phyloP scores from a whole-genome alignment of 805 yeast genomes.

The Debaryomyces prosopidis region DNA sequence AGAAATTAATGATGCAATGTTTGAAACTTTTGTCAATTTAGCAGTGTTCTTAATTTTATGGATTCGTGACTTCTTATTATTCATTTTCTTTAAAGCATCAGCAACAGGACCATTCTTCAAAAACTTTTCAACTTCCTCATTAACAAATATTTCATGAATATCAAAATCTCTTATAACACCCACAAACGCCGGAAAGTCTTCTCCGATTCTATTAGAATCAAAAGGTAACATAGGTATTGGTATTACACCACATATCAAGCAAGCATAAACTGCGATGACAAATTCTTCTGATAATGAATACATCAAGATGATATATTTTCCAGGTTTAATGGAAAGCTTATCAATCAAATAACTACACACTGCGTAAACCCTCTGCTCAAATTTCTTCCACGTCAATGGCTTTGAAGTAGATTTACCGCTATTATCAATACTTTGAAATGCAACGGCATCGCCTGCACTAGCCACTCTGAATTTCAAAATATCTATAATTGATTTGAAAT shows the following conservation, averaged over 20 bases:
- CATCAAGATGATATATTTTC: slow-evolving; percentile 76
- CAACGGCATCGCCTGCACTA: slow-evolving; percentile 76
- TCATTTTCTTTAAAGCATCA: slow-evolving; percentile 53
- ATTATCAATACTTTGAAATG: slow-evolving; percentile 52
- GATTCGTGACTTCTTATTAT: slow-evolving; percentile 29
- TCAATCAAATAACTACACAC: slow-evolving; percentile 69
- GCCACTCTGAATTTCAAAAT: slow-evolving; percentile 76
- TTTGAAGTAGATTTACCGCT: slow-evolving; percentile 35
- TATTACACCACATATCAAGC: slow-evolving; percentile 75
- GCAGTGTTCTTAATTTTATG: slow-evolving; percentile 68
- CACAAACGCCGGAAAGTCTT: slow-evolving; percentile 69
- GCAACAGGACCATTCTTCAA: slow-evolving; percentile 69
- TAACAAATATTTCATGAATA: slow-evolving; percentile 71
- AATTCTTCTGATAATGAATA: slow-evolving; percentile 88
- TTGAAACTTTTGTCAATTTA: slow-evolving; percentile 49
- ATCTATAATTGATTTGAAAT: slow-evolving; percentile 69
- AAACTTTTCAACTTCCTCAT: slow-evolving; percentile 68
- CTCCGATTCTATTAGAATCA: slow-evolving; percentile 64
- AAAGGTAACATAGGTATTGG: slow-evolving; percentile 78
- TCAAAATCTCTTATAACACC: slow-evolving; percentile 70
- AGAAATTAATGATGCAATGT: slow-evolving; percentile 40
- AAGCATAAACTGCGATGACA: slow-evolving; percentile 80
- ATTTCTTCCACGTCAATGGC: slow-evolving; percentile 69
- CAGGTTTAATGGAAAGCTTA: slow-evolving; percentile 63
- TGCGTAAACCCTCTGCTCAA: slow-evolving; percentile 75